These are phyloP conservation scores for Trifolium subterraneum DNA, from an alignment of 306 rosid species.

Conservation along the genomic window DNA sequence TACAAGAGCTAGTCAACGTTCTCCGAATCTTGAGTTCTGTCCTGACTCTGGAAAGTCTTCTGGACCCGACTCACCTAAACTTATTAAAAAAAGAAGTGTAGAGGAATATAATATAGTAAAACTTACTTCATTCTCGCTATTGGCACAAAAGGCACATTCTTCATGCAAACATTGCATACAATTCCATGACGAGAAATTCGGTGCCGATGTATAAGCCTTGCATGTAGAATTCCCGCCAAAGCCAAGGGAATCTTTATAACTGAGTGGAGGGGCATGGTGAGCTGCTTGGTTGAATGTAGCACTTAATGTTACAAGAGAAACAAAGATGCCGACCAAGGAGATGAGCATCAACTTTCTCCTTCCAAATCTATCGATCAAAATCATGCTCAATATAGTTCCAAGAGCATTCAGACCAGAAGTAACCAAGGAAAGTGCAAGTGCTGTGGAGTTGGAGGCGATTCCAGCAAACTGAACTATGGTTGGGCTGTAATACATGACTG, in stretches of 20 bases:
- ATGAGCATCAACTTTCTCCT: slow-evolving; percentile 72
- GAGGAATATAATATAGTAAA: slow-evolving; percentile 5
- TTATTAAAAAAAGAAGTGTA: not conserved
- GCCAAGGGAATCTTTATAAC: slow-evolving; percentile 54
- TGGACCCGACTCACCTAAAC: not conserved
- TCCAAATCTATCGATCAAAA: slow-evolving; percentile 65
- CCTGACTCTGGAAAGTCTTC: not conserved
- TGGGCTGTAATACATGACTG: slow-evolving; percentile 95
- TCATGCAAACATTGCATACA: slow-evolving; percentile 76
- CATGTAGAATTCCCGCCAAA: slow-evolving; percentile 73
- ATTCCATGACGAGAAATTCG: slow-evolving; percentile 63
- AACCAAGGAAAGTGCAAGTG: slow-evolving; percentile 77
- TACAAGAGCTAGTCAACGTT: not conserved
- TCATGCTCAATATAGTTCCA: slow-evolving; percentile 72
- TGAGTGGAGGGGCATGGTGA: slow-evolving; percentile 57
- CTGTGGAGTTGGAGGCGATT: slow-evolving; percentile 73
- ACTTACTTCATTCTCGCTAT: slow-evolving; percentile 50
- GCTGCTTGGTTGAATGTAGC: slow-evolving; percentile 62
- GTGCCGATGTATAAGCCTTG: slow-evolving; percentile 50
- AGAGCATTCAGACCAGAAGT: slow-evolving; percentile 76
- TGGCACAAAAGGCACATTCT: slow-evolving; percentile 71
- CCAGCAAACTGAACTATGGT: slow-evolving; percentile 89
- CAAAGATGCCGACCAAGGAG: slow-evolving; percentile 65
- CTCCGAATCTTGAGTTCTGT: not conserved
- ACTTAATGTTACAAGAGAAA: slow-evolving; percentile 58